Percentiles rank a stretch among this genome's conserved stretches.
These are phyloP conservation scores for Cyanidiococcus yangmingshanensis DNA, from an alignment of 23 red algal genomes.

Conservation along the genomic window DNA sequence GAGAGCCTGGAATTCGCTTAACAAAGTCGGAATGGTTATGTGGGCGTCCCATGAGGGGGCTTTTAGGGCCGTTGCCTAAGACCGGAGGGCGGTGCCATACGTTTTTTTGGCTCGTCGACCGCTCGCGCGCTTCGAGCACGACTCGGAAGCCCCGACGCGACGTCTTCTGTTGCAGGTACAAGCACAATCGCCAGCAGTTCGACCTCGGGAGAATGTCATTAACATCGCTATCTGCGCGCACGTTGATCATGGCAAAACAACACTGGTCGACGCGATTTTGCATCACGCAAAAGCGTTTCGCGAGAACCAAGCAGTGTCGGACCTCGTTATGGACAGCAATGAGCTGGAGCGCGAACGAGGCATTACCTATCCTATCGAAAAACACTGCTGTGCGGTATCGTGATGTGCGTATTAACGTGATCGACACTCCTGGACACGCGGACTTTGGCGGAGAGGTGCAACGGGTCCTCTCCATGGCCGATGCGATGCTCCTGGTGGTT, in stretches of 20 bases:
- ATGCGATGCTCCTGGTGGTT: conserved; percentile 78
- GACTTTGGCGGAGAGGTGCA: conserved; percentile 90
- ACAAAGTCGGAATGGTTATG: no score
- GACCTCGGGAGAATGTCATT: conserved; percentile 38
- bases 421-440: conserved; percentile 86
- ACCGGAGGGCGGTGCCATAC: no score
- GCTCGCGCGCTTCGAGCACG: no score
- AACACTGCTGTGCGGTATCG: conserved; percentile 54
- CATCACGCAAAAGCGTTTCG: conserved; percentile 52
- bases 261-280: conserved; percentile 73
- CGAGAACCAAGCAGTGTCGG: conserved; percentile 64
- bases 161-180: no score
- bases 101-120: no score
- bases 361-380: conserved; percentile 77
- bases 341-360: conserved; percentile 83
- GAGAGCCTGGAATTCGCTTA: no score
- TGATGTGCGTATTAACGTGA: conserved; percentile 45
- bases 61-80: no score
- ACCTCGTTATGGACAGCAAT: conserved; percentile 70
- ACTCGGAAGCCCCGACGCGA: no score
- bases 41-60: no score
- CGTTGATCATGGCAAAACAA: conserved; percentile 73
- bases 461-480: conserved; percentile 76
- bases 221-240: conserved; percentile 60
- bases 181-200: conserved; percentile 17